Evolutionary conservation across 2,329 filamentous ascomycete genomes (phyloP), one percentile per base, ranked within the genome.

Genomic region (Cytospora schulzeri): DNA sequence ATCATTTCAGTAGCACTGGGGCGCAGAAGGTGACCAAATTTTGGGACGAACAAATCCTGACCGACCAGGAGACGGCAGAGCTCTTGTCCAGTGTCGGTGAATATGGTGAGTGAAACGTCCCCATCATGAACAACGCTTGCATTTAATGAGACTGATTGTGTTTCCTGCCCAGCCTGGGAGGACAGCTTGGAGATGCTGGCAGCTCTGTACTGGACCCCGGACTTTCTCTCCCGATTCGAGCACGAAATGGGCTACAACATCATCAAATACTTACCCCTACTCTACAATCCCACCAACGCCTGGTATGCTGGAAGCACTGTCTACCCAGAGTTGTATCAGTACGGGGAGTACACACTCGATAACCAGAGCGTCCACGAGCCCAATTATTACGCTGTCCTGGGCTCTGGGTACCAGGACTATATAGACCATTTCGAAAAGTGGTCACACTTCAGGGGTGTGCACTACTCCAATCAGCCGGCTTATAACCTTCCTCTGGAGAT

Each of bases 401-500:
- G 52, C 2, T 56, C 38, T 6, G 52, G 38, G 11, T 62, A 62
- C 4, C 38, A 56, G 14, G 68, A 70, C 3, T 80, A 79, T 57
- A 68, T 78, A 1, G 15, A 65, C 14, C 63, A 68, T 4, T 60
- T 78, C 3, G 73, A 66, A 2, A 52, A 69, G 1, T 80, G 77
- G 76, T 68, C 75, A 8, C 54, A 68, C 1, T 52, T 69, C 19
- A 69, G 80, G 0, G 72, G 70, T 1, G 22, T 80, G 0, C 68
- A 77, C 38, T 76, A 73, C 56, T 80, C 79, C 0, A 67, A 72
- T 1, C 79, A 81, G 65, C 67, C 76, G 1, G 72, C 71, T 0
- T 81, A 81, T 65, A 78, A 79, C 58, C 58, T 80, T 8, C 76
- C 78, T 0, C 70, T 81, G 69, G 78, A 81, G 52, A 78, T 79